Conservation (phyloP, 768 basidiomycete species). For the Jaapia argillacea region DNA sequence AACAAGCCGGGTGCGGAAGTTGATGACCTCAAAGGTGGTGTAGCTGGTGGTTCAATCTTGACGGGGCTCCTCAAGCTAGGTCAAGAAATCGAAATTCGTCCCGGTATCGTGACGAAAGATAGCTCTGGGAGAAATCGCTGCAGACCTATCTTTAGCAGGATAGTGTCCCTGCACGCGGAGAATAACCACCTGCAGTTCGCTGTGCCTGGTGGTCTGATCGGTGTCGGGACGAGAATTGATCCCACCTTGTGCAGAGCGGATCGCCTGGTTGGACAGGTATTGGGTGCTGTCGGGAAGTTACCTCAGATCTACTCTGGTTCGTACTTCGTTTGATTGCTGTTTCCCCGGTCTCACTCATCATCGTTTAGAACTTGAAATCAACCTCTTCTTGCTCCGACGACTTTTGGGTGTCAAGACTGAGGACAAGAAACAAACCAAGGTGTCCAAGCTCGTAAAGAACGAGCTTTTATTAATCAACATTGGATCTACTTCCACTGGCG, state of each 20-base stretch:
- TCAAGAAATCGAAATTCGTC: conserved; percentile 92
- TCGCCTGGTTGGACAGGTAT: conserved; percentile 91
- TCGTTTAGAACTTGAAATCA: conserved; percentile 74
- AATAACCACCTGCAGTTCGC: conserved; percentile 91
- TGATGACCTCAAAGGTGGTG: conserved; percentile 95
- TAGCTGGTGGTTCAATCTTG: conserved; percentile 94
- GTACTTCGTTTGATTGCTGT: background rate
- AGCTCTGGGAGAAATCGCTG: conserved; percentile 82
- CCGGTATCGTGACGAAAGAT: conserved; percentile 95
- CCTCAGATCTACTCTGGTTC: conserved; percentile 87
- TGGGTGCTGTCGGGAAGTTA: conserved; percentile 90
- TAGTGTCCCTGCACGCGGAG: conserved; percentile 91
- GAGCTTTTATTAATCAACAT: conserved; percentile 96
- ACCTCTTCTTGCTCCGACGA: conserved; percentile 88
- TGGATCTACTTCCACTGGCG: conserved; percentile 94
- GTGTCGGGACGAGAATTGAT: conserved; percentile 96
- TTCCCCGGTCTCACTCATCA: background rate
- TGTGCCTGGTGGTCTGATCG: conserved; percentile 95
- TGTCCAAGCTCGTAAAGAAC: conserved; percentile 82
- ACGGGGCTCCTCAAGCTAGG: conserved; percentile 86
- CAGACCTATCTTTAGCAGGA: conserved; percentile 86
- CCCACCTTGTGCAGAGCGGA: conserved; percentile 96
- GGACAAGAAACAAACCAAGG: conserved; percentile 98
- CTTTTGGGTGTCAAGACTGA: conserved; percentile 97
- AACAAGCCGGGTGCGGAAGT: conserved; percentile 98